These are phyloP conservation scores for Pezizomycotina sp. DNA, from an alignment of 2,329 filamentous ascomycete species.

Conservation along the genomic window DNA sequence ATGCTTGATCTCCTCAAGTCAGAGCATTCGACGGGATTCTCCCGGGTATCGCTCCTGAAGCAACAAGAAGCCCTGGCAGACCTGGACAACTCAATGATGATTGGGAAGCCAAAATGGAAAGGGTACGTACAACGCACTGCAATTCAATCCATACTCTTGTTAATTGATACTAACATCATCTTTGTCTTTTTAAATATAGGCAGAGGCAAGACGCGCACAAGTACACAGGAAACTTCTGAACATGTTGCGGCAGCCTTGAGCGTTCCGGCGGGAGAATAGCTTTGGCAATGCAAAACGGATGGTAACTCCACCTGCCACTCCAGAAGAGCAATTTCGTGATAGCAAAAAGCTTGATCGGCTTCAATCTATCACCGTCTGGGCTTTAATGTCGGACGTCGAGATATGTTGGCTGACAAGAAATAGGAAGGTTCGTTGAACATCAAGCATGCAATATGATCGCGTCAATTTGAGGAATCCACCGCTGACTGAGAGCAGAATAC, in stretches of 20 bases:
- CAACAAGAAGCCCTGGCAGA: constrained; percentile 66
- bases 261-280: constrained; percentile 28
- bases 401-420: too few relatives aligned
- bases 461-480: too few relatives aligned
- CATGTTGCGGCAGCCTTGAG: constrained; percentile 58
- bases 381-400: constrained; percentile 50
- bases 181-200: constrained; percentile 36
- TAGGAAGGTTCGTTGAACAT: too few relatives aligned
- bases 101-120: constrained; percentile 62
- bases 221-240: constrained; percentile 68
- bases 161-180: neutral
- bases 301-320: constrained; percentile 40
- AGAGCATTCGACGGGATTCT: constrained; percentile 53
- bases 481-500: too few relatives aligned
- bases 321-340: constrained; percentile 38
- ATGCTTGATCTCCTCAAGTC: constrained; percentile 64
- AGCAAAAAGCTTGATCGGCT: constrained; percentile 21
- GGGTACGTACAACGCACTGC: constrained; percentile 8
- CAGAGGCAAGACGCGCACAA: constrained; percentile 58
- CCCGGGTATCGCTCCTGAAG: constrained; percentile 56
- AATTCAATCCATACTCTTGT: neutral
- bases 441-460: too few relatives aligned
- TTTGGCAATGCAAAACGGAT: constrained; percentile 11
- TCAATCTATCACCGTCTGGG: constrained; percentile 36
- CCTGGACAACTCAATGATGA: constrained; percentile 65